Evolutionary conservation across 352 stramenopile genomes (phyloP), one percentile per base, ranked within the genome.

Genomic region (Peronospora belbahrii): DNA sequence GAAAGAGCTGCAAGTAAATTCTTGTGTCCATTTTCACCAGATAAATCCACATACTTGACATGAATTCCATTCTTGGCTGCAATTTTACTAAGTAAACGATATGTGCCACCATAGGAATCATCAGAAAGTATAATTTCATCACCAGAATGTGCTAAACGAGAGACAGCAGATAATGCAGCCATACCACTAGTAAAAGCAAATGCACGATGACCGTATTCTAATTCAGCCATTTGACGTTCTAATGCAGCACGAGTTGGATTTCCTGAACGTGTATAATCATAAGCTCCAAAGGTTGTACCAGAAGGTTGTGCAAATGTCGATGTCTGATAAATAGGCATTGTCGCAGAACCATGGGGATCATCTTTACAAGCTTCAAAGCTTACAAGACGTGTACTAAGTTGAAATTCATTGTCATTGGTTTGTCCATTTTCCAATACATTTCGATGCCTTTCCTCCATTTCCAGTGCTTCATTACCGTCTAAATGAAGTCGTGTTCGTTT

Each of bases 101-200:
- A 93, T 0, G 97, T 97, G 25, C 96, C 95, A 42, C 97, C 95
- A 67, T 99, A 99, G 15, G 95, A 85, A 63, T 98, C 95, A 39
- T 96, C 77, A 18, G 86, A 95, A 20, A 97, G 52, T 18, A 99
- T 59, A 31, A 98, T 86, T 39, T 96, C 83, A 43, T 97, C 77
- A n/a, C 91, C 91, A 1, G 73, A 64, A 41, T 88, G 75, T 25
- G 96, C 85, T 14, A 97, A 72, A 25, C 95, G 76, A 33, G 81
- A 89, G 35, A 98, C 78, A 3, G 94, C 79, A 11, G 86, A 90
- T n/a, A 95, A 76, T 11, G 94, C 95, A 8, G 94, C 94, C 93
- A 99, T 98, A 46, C 95, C 95, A 18, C 87, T 97, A 0, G 93
- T 94, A 59, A 96, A 96, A 13, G 85, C 85, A 47, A 97, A 95